Base-by-base conservation (phyloP, 345 rosid species). In the Viola odorata region DNA sequence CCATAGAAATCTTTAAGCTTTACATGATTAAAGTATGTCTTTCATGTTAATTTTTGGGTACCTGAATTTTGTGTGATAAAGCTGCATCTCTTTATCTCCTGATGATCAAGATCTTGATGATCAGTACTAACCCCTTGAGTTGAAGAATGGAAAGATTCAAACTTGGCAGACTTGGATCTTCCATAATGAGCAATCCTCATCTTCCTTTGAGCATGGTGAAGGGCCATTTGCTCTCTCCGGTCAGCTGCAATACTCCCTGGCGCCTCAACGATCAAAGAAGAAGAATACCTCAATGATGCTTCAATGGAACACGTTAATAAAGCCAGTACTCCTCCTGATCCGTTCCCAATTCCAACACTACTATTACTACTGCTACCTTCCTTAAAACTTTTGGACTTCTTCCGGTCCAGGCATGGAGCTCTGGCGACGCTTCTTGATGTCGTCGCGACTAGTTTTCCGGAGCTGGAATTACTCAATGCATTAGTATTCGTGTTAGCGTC, bases 151-250 rank as follows among this genome's bases (percentile, higher is more conserved):
- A 63, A 39, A 7, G 69, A 32, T 62, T 81, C 81, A 57, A 77
- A 79, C 60, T 77, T 80, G 37, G 87, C 81, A 7, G 87, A 82
- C 44, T 78, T 84, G 38, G 85, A 80, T 69, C 87, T 76, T 55
- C 90, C 87, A 42, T 84, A 84, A 60, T 82, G 90, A 37, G 90
- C 87, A 58, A 78, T 80, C 65, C 62, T 75, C 87, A 84, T 78
- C 73, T 82, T 84, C 37, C 87, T 79, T 37, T 80, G 83, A 5
- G 85, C 85, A 32, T 82, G 75, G 58, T 82, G 80, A 53, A 80
- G 73, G 1, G 90, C 85, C 78, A 82, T 68, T 51, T 78, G 87
- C 58, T 84, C 83, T 72, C 84, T 84, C 53, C 90, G 78, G n/a
- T 75, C 83, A 0, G 83, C 85, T 7, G 90, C 90, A 44, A 84